Percentiles rank a stretch among this genome's conserved stretches.
Conservation (phyloP, 805 yeast species). For the Nakazawaea siamensis region DNA sequence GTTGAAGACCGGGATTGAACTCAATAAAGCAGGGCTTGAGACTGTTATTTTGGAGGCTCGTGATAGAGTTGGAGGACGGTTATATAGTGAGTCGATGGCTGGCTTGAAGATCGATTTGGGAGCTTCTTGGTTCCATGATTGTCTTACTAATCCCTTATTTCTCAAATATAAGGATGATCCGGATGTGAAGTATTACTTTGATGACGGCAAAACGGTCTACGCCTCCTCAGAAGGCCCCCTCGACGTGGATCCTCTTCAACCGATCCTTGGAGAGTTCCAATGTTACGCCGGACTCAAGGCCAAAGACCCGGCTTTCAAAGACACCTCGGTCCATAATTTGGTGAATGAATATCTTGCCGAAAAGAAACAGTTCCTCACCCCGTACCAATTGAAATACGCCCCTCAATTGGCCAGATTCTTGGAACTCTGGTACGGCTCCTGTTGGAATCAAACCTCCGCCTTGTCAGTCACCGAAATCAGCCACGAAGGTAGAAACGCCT, state of each 20-base stretch:
- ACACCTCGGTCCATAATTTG: conserved; percentile 52
- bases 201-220: conserved; percentile 19
- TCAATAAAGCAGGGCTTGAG: conserved; percentile 31
- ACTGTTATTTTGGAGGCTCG: conserved; percentile 50
- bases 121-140: conserved; percentile 89
- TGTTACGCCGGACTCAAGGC: conserved; percentile 14
- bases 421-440: conserved; percentile 76
- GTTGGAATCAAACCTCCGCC: conserved; percentile 58
- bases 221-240: conserved; percentile 21
- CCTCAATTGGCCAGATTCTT: conserved; percentile 41
- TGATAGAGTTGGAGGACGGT: conserved; percentile 61
- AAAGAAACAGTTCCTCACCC: conserved; percentile 36
- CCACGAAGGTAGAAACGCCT: conserved; percentile 67
- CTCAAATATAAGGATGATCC: conserved; percentile 29
- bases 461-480: conserved; percentile 43
- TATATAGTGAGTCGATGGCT: conserved; percentile 29
- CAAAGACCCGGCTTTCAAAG: conserved; percentile 34
- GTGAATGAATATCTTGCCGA: conserved; percentile 37
- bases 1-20: conserved; percentile 47
- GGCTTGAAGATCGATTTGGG: conserved; percentile 56
- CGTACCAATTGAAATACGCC: conserved; percentile 39
- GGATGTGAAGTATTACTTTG: conserved; percentile 22
- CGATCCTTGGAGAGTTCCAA: conserved; percentile 23
- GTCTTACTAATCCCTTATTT: conserved; percentile 57
- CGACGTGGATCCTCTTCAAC: conserved; percentile 41